Evolutionary conservation across 495 filamentous ascomycete genomes (phyloP), one percentile per base, ranked within the genome.

Genomic region (Aspergillus sclerotioniger): DNA sequence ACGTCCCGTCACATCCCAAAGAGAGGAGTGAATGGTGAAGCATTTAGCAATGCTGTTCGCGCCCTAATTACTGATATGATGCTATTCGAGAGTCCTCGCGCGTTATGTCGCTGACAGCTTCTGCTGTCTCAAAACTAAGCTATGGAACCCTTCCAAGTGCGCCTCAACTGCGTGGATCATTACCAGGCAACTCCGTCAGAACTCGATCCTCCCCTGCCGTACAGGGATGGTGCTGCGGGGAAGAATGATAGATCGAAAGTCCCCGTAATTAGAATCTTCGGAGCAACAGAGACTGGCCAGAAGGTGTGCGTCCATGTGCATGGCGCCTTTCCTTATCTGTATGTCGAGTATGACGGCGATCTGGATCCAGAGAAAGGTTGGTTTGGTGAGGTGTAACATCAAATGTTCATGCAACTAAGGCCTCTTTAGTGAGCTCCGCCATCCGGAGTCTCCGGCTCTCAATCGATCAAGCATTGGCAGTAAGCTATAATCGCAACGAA

Each of bases 241-340:
- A 67, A 78, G 63, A 60, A 87, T 60, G 68, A 80, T 53, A 80
- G 82, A 35, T 85, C 90, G 1, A 87, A 81, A 53, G 85, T 98
- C 8, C 95, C 94, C 1, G 85, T 98, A 20, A 87, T 98, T 50
- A 85, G 94, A 60, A 83, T 94, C 17, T 98, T 97, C 70, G 95
- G 94, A 0, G 86, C 91, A 5, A 96, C 94, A 3, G 95, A 97
- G 70, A 90, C 91, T 0, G 95, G 95, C 2, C 93, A 98, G 70
- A 96, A 92, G 61, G 90, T 98, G 15, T 98, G 94, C 75, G 91
- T 91, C 20, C 94, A 98, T 80, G 85, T 98, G 46, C 94, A 98
- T 69, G 94, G 95, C 59, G 93, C 87, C 29, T 91, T 98, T 66
- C 94, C 95, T 5, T 98, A 98, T 68, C 77, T 98, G 9, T 98